phyloP scores from a whole-genome alignment of 1,284 basidiomycete genomes.

The Papiliotrema nemorosa region DNA sequence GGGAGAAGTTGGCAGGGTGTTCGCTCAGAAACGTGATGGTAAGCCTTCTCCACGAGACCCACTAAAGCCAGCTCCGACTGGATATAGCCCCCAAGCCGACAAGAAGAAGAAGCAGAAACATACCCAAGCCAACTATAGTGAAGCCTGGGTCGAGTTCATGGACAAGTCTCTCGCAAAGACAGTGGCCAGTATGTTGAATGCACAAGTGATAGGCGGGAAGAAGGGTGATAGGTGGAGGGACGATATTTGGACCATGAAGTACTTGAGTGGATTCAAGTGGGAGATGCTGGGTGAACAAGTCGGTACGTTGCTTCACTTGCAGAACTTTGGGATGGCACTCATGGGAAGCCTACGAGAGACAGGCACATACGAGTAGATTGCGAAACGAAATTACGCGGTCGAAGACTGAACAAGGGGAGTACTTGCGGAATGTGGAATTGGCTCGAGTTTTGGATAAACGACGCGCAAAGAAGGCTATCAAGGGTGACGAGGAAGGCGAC shows the following conservation, averaged over 20 bases:
- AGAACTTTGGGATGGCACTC: too few relatives aligned
- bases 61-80: conserved; percentile 24
- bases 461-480: conserved; percentile 60
- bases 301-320: conserved; percentile 58
- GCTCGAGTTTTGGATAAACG: conserved; percentile 87
- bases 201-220: conserved; percentile 90
- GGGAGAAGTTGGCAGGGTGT: conserved; percentile 80
- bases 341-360: conserved; percentile 96
- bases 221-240: conserved; percentile 83
- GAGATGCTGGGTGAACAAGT: conserved; percentile 98
- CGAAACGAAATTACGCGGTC: conserved; percentile 88
- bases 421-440: conserved; percentile 90
- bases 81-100: conserved; percentile 32
- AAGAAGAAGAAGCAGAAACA: conserved; percentile 56
- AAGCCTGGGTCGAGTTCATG: conserved; percentile 98
- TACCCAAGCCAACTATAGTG: conserved; percentile 80
- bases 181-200: conserved; percentile 93
- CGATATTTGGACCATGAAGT: conserved; percentile 99
- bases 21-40: conserved; percentile 77
- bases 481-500: conserved; percentile 22
- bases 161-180: conserved; percentile 87
- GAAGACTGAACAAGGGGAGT: conserved; percentile 83
- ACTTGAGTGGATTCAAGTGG: conserved; percentile 97
- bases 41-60: conserved; percentile 9
- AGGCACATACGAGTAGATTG: conserved; percentile 78